Conservation (phyloP, 306 rosid genomes). For the apple (Malus domestica) region DNA sequence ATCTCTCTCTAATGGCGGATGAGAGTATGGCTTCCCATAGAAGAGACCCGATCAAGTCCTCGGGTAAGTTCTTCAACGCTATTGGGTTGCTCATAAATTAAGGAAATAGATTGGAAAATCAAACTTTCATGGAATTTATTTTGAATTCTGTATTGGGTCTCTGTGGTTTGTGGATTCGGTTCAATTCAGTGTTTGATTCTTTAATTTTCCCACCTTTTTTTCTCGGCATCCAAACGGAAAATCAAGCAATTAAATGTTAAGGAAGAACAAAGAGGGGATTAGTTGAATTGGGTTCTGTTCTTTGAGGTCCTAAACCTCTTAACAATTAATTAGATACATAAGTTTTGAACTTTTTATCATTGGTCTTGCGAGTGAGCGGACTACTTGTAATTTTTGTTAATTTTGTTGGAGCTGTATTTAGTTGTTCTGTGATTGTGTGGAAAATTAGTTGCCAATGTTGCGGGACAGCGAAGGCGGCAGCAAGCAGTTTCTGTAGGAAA, state of each 20-base stretch:
- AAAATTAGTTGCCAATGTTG: conserved; percentile 64
- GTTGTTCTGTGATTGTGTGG: conserved; percentile 7
- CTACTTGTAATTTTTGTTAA: background rate
- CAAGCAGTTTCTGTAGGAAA: conserved; percentile 67
- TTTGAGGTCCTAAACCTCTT: background rate
- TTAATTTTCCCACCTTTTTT: background rate
- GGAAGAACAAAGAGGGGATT: background rate
- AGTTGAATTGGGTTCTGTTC: background rate
- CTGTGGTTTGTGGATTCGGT: background rate
- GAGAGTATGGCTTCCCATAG: conserved; percentile 31
- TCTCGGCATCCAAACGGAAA: background rate
- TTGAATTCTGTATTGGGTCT: background rate
- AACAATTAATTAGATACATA: background rate
- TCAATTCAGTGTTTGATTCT: background rate
- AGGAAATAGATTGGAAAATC: background rate
- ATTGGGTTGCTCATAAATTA: background rate
- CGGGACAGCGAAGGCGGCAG: conserved; percentile 62
- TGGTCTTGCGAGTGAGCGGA: too few relatives aligned
- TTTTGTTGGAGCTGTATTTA: background rate
- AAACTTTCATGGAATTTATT: background rate
- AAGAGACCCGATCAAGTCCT: conserved; percentile 75
- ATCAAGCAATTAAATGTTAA: background rate
- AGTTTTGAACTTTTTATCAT: background rate
- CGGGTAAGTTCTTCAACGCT: conserved; percentile 37
- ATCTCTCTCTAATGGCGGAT: conserved; percentile 57